Base-by-base conservation (phyloP, 73 alveolate species). In the Paramecium sonneborni region DNA sequence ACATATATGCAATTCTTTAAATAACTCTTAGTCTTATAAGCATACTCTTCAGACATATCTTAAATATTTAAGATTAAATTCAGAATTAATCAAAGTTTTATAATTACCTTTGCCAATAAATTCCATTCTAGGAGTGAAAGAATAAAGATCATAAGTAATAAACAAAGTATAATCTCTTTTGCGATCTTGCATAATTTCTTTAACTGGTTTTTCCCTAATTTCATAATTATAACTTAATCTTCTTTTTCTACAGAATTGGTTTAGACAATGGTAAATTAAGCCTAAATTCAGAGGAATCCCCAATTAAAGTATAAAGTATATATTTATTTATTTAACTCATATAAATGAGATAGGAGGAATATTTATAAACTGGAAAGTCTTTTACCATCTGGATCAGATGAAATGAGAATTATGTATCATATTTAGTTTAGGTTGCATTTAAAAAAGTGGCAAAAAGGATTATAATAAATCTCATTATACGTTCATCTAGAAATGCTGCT, bases 111-210 rank as follows among this genome's bases (percentile, higher is more conserved):
- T 20, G 18, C 76, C 90, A 15, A 38, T 24, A 14, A 79, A 79
- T 18, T 43, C 39, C n/a, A 79, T 20, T 79, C 90, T 1, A 11
- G 90, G 90, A 43, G 90, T 43, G 48, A 43, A 79, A 32, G 39
- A 79, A 79, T 79, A 41, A 21, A 43, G 34, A 43, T 79, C 76
- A 41, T 79, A 79, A 3, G 46, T 8, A 41, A 70, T 70, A 68
- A 18, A 68, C 6, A 68, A 20, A 20, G 12, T 68, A 46, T 68
- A 68, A 24, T 20, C 10, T 68, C 85, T 68, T 23, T 68, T 46
- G 7, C 23, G 52, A 68, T 6, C 30, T 56, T 56, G 15, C 15
- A 6, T 6, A 28, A 68, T 68, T 28, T 68, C 12, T 24, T 68
- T n/a, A n/a, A n/a, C n/a, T n/a, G 23, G n/a, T 68, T 6, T 68